phyloP scores from a whole-genome alignment of 768 basidiomycete genomes.

The Tylopilus felleus region DNA sequence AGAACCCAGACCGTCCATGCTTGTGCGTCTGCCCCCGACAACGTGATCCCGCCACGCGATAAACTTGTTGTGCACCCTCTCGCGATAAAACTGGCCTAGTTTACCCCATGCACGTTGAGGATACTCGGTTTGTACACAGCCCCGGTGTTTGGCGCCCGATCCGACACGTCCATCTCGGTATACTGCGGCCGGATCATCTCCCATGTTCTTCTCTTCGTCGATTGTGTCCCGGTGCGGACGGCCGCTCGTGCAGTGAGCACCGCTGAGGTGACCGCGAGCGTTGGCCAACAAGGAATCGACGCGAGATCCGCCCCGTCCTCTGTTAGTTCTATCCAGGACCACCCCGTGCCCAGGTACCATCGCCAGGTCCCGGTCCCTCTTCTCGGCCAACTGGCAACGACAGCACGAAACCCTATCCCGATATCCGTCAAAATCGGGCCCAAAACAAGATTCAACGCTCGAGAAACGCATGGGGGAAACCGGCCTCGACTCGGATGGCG shows the following conservation, averaged over 20 bases:
- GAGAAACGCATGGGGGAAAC: neutral
- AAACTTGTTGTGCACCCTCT: constrained; percentile 4
- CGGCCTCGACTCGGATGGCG: constrained; percentile 1
- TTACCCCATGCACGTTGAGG: neutral
- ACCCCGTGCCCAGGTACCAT: neutral
- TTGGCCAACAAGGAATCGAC: neutral
- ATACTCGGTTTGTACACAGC: neutral
- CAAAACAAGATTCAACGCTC: neutral
- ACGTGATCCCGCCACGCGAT: constrained; percentile 11
- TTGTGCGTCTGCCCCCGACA: neutral
- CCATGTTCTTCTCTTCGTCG: neutral
- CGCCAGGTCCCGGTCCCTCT: neutral
- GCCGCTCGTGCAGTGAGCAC: neutral
- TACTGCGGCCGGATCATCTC: constrained; percentile 19
- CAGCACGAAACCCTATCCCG: neutral
- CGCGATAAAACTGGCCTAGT: constrained; percentile 5
- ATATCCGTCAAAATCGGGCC: constrained; percentile 1
- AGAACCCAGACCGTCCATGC: neutral
- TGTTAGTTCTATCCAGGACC: neutral
- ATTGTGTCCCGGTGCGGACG: neutral
- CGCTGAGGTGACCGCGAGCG: neutral
- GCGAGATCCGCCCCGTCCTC: neutral
- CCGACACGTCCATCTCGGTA: neutral
- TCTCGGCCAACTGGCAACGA: neutral
- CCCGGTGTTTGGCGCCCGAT: neutral